phyloP scores from a whole-genome alignment of 164 flowering plant genomes.

The Santalum album region DNA sequence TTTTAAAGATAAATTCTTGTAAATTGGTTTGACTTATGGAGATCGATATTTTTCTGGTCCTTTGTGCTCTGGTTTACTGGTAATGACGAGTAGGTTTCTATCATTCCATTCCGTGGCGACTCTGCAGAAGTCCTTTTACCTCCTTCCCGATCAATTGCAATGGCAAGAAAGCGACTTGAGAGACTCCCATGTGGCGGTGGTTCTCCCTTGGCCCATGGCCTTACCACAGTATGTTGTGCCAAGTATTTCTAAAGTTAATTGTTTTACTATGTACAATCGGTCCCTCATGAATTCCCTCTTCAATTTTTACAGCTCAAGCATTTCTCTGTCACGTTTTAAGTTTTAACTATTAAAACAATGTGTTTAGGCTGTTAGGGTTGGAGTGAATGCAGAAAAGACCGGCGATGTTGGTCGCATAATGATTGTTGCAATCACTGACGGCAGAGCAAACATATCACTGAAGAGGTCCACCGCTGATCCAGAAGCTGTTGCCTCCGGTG shows the following conservation, averaged over 20 bases:
- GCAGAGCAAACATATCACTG: conserved; percentile 87
- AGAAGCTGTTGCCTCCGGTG: conserved; percentile 50
- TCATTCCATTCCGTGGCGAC: conserved; percentile 96
- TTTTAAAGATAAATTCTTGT: too few relatives aligned
- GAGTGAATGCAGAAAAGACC: conserved; percentile 91
- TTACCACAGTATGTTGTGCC: conserved; percentile 51
- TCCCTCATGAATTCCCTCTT: too few relatives aligned
- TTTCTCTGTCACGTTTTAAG: too few relatives aligned
- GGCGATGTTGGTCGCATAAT: conserved; percentile 95
- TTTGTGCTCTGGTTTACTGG: conserved; percentile 3
- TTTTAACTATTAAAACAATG: background rate
- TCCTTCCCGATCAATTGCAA: conserved; percentile 94
- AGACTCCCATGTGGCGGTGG: conserved; percentile 99
- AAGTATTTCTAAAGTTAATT: too few relatives aligned
- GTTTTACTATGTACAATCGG: too few relatives aligned
- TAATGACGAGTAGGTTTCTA: conserved; percentile 46
- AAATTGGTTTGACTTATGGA: too few relatives aligned
- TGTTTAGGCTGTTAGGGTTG: conserved; percentile 85
- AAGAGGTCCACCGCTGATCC: conserved; percentile 87
- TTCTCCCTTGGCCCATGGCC: conserved; percentile 96
- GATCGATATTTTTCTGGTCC: too few relatives aligned
- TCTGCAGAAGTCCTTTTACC: conserved; percentile 91
- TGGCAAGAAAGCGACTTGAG: conserved; percentile 98
- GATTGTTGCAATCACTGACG: conserved; percentile 97
- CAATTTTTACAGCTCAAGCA: too few relatives aligned